Conservation (phyloP, 306 rosid species). For the Mimosa bimucronata region DNA sequence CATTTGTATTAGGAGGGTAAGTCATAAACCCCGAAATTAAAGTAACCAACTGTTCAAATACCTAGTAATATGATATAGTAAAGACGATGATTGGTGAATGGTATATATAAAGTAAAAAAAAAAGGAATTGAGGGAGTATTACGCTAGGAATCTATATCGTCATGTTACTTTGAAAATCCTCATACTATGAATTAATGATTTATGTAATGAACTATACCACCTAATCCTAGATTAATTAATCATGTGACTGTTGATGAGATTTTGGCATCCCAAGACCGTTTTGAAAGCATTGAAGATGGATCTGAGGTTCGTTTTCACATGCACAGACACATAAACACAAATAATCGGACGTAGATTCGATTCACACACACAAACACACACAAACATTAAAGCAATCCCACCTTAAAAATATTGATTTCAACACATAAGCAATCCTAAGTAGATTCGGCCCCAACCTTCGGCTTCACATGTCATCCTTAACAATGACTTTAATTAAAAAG, state of each 20-base stretch:
- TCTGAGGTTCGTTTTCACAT: not conserved
- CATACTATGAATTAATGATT: not conserved
- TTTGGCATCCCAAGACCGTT: not conserved
- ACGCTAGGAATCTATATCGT: not conserved
- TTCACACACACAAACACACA: not conserved
- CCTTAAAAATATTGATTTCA: not conserved
- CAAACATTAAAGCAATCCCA: not conserved
- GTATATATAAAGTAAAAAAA: no score
- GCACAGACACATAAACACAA: not conserved
- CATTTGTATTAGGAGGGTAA: no score
- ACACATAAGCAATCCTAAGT: not conserved
- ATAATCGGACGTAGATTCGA: slow-evolving; percentile 8
- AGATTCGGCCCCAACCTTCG: slow-evolving; percentile 33
- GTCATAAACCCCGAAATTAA: no score
- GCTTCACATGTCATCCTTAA: slow-evolving; percentile 49
- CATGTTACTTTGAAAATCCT: not conserved
- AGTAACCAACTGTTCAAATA: no score
- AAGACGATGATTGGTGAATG: no score
- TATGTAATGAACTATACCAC: not conserved
- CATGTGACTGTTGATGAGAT: not conserved
- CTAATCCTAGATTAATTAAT: not conserved
- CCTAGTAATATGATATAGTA: no score
- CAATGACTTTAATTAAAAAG: slow-evolving; percentile 10
- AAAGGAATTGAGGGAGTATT: no score
- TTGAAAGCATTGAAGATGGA: slow-evolving; percentile 18